Evolutionary conservation across 2,329 filamentous ascomycete species (phyloP), one percentile per base, ranked within the genome.

Genomic region (Colletotrichum orbiculare): DNA sequence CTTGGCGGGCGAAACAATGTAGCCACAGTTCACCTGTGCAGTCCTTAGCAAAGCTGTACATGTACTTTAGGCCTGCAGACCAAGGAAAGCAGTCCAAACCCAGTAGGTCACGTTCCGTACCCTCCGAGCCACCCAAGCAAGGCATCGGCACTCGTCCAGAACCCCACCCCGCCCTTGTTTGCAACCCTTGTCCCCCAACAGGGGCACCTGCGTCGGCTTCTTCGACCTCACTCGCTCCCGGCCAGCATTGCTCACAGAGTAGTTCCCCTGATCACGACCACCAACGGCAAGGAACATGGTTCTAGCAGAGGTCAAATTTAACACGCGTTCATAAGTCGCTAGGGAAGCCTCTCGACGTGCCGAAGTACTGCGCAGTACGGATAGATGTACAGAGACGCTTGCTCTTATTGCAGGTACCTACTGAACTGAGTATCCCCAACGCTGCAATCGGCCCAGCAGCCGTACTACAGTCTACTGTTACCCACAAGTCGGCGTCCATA

Each of bases 101-200:
- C 25, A 25, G 25, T 25, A 25, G 25, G 46, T 38, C 47, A 45
- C 47, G 9, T 65, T 62, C 58, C 62, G 42, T 57, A 53, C 46
- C 41, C 63, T 66, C 58, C 58, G 47, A 42, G 43, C 63, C 52
- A 62, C 58, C 53, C 47, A 63, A 56, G 63, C 58, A 62, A 62
- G 58, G 63, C 58, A 66, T 53, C 63, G 63, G 63, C 58, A 61
- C 52, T 65, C 58, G 47, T 62, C 62, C 52, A 65, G 52, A 59
- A 62, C 62, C 63, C 63, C 63, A 65, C 63, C 41, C 2, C 43
- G 47, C 58, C 63, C 63, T 56, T 49, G 47, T 43, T 62, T 57
- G 55, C 46, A 63, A 65, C 41, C 63, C 63, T 56, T 15, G 63
- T 46, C n/a, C 10, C 12, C 6, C 12, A 41, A 61, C 63, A 52